phyloP scores from a whole-genome alignment of 2,329 filamentous ascomycete genomes.

The Bipolaris sorokiniana region DNA sequence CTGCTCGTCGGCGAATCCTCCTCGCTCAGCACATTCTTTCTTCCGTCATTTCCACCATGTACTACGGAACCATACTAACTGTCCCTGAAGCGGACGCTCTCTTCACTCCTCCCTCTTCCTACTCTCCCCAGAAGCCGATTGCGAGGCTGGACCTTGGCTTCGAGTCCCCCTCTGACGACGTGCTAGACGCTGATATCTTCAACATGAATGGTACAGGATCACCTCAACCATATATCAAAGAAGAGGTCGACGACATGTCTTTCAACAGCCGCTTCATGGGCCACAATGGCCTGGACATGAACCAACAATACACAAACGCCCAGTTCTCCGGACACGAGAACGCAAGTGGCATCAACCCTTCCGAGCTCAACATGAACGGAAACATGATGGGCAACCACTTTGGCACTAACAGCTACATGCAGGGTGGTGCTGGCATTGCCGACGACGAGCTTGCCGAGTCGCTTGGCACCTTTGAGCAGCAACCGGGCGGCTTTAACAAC shows the following conservation, averaged over 20 bases:
- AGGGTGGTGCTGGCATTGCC: slow-evolving; percentile 77
- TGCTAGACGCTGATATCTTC: slow-evolving; percentile 53
- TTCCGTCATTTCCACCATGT: slow-evolving; percentile 37
- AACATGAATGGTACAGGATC: slow-evolving; percentile 63
- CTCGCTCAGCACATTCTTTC: slow-evolving; percentile 20
- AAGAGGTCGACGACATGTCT: slow-evolving; percentile 68
- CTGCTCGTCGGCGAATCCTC: slow-evolving; percentile 6
- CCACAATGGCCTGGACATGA: slow-evolving; percentile 59
- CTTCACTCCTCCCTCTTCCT: slow-evolving; percentile 51
- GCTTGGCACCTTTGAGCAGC: slow-evolving; percentile 62
- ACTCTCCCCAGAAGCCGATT: slow-evolving; percentile 49
- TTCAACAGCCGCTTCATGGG: slow-evolving; percentile 60
- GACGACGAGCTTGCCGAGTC: slow-evolving; percentile 86
- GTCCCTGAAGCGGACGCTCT: slow-evolving; percentile 52
- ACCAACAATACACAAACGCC: slow-evolving; percentile 56
- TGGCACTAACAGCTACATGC: slow-evolving; percentile 72
- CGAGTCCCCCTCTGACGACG: slow-evolving; percentile 50
- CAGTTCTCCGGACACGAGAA: slow-evolving; percentile 54
- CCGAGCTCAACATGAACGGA: slow-evolving; percentile 76
- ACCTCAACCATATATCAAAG: slow-evolving; percentile 69
- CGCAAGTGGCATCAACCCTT: slow-evolving; percentile 72
- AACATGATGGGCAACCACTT: slow-evolving; percentile 65
- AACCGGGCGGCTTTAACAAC: slow-evolving; percentile 52
- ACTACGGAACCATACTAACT: slow-evolving; percentile 47
- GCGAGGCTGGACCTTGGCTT: slow-evolving; percentile 48